Conservation (phyloP, 345 rosid genomes). For the Geranium brycei region DNA sequence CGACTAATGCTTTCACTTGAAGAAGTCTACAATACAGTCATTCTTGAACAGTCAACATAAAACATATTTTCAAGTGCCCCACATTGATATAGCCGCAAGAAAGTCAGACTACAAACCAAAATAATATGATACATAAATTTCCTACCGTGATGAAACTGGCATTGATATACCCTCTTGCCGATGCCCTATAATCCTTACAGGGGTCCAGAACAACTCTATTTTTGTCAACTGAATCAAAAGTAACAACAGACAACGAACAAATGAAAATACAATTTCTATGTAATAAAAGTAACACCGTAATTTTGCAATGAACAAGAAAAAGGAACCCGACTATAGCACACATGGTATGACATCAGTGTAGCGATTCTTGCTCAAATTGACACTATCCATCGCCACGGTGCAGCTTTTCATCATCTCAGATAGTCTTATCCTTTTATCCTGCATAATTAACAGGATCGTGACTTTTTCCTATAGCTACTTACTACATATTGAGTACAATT, state of each 20-base stretch:
- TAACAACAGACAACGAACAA: conserved; percentile 1
- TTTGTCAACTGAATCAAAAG: conserved; percentile 43
- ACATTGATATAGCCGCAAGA: not conserved
- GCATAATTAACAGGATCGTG: conserved; percentile 4
- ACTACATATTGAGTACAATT: not conserved
- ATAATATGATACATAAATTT: not conserved
- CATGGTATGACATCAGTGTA: conserved; percentile 70
- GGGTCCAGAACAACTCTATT: conserved; percentile 59
- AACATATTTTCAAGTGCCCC: not conserved
- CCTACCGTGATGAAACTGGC: conserved; percentile 68
- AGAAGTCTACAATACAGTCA: conserved; percentile 37
- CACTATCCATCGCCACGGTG: conserved; percentile 39
- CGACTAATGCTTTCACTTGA: conserved; percentile 42
- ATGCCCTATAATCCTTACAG: conserved; percentile 47
- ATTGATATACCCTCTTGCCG: conserved; percentile 69
- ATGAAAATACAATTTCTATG: not conserved
- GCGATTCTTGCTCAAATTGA: conserved; percentile 59
- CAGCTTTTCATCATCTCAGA: conserved; percentile 40
- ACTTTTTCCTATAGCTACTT: not conserved
- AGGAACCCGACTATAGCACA: conserved; percentile 10
- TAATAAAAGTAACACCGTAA: not conserved
- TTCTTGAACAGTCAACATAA: not conserved
- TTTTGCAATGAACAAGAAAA: not conserved
- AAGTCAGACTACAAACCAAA: not conserved
- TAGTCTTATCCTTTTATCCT: conserved; percentile 41